Base-by-base conservation (phyloP, 768 basidiomycete species). In the Paxillus ammoniavirescens region DNA sequence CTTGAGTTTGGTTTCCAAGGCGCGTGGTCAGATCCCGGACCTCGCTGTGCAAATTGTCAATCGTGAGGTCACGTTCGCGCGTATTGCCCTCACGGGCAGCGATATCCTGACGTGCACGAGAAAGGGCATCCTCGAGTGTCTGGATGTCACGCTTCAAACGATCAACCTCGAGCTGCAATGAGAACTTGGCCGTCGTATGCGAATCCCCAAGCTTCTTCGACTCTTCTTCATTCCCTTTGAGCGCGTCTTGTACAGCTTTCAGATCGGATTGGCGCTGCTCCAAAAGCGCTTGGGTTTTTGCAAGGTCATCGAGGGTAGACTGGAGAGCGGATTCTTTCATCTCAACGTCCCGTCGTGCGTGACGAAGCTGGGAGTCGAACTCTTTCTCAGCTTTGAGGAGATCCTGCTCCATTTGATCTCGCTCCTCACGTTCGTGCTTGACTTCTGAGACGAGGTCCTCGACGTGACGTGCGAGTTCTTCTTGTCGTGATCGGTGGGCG, bases 151-250 rank as follows among this genome's bases (percentile, higher is more conserved):
- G 80, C 67, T 87, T 87, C 46, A 94, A 72, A 2, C 93, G 75
- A 57, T 98, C 96, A 1, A 90, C 77, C 69, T 99, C 95, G 17
- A 98, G 80, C 67, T 97, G 91, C 31, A 98, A 73, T 0, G 90
- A 90, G 74, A 93, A 91, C 42, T 84, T 78, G 21, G 93, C 88
- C 3, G 85, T 87, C 0, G 88, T 87, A 62, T 89, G 89, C 12
- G 86, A 83, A 72, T 96, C 92, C 18, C 95, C 95, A 0, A 87
- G 78, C 53, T 83, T 79, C 71, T 87, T 86, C 21, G 85, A 83
- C 68, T 94, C 91, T 28, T 77, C 74, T 64, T 97, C 93, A 44
- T 90, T 69, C 1, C 75, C 69, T 57, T 83, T 80, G n/a, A 97
- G 73, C 0, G 86, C 86, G 7, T 69, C 70, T 62, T 97, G 90